Evolutionary conservation across 306 rosid genomes (phyloP).

Genomic region (Coriaria nepalensis): DNA sequence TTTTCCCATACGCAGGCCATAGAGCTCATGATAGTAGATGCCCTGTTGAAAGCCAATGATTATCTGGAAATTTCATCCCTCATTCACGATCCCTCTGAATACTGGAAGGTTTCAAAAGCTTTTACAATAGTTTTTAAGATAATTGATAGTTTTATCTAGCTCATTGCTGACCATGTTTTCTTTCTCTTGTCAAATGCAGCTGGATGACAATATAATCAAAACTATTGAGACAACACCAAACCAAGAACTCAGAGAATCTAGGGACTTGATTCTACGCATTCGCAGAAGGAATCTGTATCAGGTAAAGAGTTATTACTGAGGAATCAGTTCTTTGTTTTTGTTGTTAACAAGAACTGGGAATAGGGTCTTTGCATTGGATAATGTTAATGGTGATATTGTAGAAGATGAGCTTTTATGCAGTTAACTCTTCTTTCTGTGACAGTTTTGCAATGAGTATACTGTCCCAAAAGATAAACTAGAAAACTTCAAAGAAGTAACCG

Average conservation of each 20-base stretch:
- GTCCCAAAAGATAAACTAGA: constrained; percentile 75
- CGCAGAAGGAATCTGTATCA: constrained; percentile 84
- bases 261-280: constrained; percentile 68
- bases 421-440: constrained; percentile 15
- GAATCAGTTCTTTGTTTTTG: neutral
- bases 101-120: constrained; percentile 71
- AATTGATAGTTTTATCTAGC: constrained; percentile 5
- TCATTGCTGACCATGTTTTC: constrained; percentile 1
- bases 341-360: too few species aligned
- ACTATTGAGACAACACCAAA: constrained; percentile 67
- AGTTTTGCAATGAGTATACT: constrained; percentile 94
- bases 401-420: neutral
- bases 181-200: constrained; percentile 39
- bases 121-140: constrained; percentile 6
- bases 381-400: neutral
- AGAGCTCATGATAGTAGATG: constrained; percentile 90
- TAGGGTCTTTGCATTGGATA: neutral
- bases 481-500: constrained; percentile 65
- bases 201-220: constrained; percentile 75
- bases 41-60: constrained; percentile 56
- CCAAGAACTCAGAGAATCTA: constrained; percentile 61
- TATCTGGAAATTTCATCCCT: constrained; percentile 51
- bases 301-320: constrained; percentile 24
- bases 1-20: constrained; percentile 45
- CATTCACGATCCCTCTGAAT: constrained; percentile 55